Conservation (phyloP, 2,329 filamentous ascomycete species). For the Blastomyces percursus region DNA sequence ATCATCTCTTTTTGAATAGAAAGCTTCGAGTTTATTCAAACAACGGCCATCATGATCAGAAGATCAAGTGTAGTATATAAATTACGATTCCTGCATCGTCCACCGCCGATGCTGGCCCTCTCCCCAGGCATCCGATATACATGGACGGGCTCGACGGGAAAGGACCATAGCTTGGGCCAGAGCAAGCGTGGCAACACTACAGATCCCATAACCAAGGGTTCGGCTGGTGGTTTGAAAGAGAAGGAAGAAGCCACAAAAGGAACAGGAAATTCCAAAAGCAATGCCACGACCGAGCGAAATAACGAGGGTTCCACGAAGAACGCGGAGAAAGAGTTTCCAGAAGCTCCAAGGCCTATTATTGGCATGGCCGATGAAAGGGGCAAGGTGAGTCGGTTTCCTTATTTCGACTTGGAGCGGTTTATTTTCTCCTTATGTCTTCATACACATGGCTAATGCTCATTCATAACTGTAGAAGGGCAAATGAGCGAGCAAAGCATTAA, state of each 20-base stretch:
- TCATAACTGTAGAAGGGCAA: neutral
- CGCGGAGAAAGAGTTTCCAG: constrained; percentile 39
- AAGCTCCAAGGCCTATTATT: constrained; percentile 42
- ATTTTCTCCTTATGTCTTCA: neutral
- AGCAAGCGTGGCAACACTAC: constrained; percentile 23
- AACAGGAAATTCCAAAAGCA: constrained; percentile 29
- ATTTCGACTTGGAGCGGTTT: neutral
- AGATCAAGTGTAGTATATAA: neutral
- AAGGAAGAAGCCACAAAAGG: constrained; percentile 21
- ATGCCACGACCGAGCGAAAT: constrained; percentile 33
- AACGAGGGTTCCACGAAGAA: constrained; percentile 27
- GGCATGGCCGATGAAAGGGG: constrained; percentile 46
- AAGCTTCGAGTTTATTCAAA: neutral
- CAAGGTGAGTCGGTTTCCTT: constrained; percentile 25
- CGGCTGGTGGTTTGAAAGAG: constrained; percentile 24
- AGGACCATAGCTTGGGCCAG: constrained; percentile 27
- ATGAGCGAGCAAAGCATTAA: neutral
- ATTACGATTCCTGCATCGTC: neutral
- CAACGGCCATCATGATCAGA: neutral
- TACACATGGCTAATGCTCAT: constrained; percentile 5
- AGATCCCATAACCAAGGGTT: constrained; percentile 24
- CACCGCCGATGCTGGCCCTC: neutral
- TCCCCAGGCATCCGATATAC: neutral
- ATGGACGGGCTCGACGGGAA: constrained; percentile 26
- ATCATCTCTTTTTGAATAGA: too few species aligned